These are phyloP conservation scores for Linnemannia hyalina DNA, from an alignment of 192 early-diverging fungal genomes.

Conservation along the genomic window DNA sequence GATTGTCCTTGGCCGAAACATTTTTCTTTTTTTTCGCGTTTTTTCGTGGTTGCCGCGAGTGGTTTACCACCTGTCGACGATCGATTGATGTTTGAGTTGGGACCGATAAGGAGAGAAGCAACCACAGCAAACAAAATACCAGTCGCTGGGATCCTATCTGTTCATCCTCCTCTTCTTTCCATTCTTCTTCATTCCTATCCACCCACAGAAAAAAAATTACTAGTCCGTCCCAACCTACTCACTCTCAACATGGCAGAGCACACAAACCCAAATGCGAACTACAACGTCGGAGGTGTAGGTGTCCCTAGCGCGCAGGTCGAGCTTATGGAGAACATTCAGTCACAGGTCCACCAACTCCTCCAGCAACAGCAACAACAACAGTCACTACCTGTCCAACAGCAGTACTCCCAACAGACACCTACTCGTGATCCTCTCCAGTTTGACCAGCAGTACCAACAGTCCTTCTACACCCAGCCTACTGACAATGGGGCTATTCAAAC, in stretches of 20 bases:
- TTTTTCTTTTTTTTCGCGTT: too few species aligned
- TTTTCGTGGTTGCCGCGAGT: too few species aligned
- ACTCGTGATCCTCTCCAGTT: not conserved
- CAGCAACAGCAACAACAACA: not conserved
- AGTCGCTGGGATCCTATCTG: not conserved
- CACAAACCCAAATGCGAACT: not conserved
- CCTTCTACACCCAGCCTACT: slow-evolving; percentile 12
- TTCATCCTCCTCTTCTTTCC: not conserved
- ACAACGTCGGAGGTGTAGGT: slow-evolving; percentile 1
- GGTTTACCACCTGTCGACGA: too few species aligned
- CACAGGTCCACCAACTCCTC: not conserved
- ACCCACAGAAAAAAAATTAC: not conserved
- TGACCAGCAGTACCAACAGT: slow-evolving; percentile 14
- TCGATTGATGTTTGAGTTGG: slow-evolving; percentile 1
- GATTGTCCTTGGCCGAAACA: too few species aligned
- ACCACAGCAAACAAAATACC: not conserved
- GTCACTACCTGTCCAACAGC: not conserved
- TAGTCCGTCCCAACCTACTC: not conserved
- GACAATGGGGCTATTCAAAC: not conserved
- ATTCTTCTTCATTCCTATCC: not conserved
- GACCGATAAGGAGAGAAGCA: not conserved
- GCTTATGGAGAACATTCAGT: slow-evolving; percentile 12
- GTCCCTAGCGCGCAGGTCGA: slow-evolving; percentile 18
- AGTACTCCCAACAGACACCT: not conserved
- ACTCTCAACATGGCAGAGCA: not conserved